Percentiles rank a stretch among this genome's conserved stretches.
phyloP scores from a whole-genome alignment of 2,329 filamentous ascomycete genomes.

The Tolypocladium capitatum region DNA sequence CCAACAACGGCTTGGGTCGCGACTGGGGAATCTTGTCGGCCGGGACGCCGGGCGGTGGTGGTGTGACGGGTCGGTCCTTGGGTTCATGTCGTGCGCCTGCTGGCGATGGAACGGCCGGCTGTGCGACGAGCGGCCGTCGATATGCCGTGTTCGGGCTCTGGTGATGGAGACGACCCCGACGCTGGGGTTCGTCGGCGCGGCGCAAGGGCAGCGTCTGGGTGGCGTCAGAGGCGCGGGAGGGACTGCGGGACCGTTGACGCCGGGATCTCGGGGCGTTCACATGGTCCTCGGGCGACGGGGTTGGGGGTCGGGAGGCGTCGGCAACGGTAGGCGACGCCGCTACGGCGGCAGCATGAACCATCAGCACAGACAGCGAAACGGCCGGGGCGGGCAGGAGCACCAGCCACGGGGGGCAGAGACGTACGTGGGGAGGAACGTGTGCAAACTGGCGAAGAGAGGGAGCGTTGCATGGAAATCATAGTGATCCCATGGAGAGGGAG shows the following conservation, averaged over 20 bases:
- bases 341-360: slow-evolving; percentile 11
- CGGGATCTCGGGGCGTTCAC: slow-evolving; percentile 34
- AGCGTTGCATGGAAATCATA: slow-evolving; percentile 51
- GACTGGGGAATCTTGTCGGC: slow-evolving; percentile 30
- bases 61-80: slow-evolving; percentile 13
- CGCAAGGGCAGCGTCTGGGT: slow-evolving; percentile 29
- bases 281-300: slow-evolving; percentile 39
- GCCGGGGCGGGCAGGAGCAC: background rate
- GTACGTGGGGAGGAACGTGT: slow-evolving; percentile 45
- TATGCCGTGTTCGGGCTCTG: slow-evolving; percentile 24
- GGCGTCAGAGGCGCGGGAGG: slow-evolving; percentile 32
- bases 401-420: slow-evolving; percentile 20
- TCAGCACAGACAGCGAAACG: slow-evolving; percentile 13
- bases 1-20: slow-evolving; percentile 42
- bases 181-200: slow-evolving; percentile 29
- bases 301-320: slow-evolving; percentile 37
- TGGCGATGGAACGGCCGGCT: slow-evolving; percentile 20
- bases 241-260: slow-evolving; percentile 41
- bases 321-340: slow-evolving; percentile 19
- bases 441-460: slow-evolving; percentile 48
- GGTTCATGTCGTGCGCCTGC: slow-evolving; percentile 15
- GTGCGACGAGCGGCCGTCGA: slow-evolving; percentile 37
- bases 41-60: slow-evolving; percentile 13
- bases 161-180: slow-evolving; percentile 23
- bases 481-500: slow-evolving; percentile 29